Evolutionary conservation across 345 rosid genomes (phyloP).

Genomic region (Passiflora organensis): DNA sequence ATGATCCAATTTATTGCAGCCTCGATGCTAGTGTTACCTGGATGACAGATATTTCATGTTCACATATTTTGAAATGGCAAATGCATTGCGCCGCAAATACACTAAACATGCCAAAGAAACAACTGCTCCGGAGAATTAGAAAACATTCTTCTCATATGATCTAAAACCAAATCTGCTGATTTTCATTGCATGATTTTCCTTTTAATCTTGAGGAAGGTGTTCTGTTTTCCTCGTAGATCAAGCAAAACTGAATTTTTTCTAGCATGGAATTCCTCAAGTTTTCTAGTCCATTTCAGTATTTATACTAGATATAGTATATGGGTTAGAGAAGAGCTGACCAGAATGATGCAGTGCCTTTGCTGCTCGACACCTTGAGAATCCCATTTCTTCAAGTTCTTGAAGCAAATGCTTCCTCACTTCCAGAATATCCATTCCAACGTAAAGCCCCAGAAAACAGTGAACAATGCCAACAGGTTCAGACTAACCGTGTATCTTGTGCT

Average conservation of each 20-base stretch:
- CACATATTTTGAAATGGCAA: not conserved
- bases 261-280: too few species aligned
- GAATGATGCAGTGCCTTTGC: constrained; percentile 61
- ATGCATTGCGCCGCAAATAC: not conserved
- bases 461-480: not conserved
- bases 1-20: constrained; percentile 29
- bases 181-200: too few species aligned
- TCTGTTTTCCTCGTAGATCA: too few species aligned
- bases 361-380: constrained; percentile 54
- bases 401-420: constrained; percentile 54
- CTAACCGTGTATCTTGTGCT: constrained; percentile 23
- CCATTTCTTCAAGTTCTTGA: constrained; percentile 59
- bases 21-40: constrained; percentile 23
- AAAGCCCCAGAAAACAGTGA: not conserved
- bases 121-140: not conserved
- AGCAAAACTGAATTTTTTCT: too few species aligned
- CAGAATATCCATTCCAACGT: constrained; percentile 33
- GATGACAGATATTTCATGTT: not conserved
- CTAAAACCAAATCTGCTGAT: too few species aligned
- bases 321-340: constrained; percentile 29
- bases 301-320: too few species aligned
- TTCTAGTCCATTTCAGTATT: too few species aligned
- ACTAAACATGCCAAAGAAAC: not conserved
- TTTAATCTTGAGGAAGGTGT: too few species aligned
- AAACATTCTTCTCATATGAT: too few species aligned